These are phyloP conservation scores for Lachnellula hyalina DNA, from an alignment of 2,329 filamentous ascomycete species.

Conservation along the genomic window DNA sequence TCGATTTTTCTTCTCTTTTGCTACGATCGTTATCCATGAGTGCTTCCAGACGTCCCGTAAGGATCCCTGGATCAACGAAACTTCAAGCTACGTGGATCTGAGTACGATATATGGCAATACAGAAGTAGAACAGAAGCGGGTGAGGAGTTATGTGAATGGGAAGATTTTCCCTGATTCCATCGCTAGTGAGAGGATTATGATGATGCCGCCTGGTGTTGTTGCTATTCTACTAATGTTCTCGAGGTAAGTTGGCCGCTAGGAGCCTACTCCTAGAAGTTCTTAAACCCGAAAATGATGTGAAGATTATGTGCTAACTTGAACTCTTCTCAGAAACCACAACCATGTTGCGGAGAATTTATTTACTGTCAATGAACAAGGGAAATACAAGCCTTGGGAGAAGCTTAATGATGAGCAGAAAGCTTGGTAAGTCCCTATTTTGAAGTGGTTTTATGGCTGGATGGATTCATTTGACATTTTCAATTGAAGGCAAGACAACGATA, in stretches of 20 bases:
- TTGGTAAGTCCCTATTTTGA: constrained; percentile 29
- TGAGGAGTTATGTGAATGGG: constrained; percentile 40
- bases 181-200: constrained; percentile 41
- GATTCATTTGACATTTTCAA: neutral
- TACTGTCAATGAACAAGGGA: constrained; percentile 39
- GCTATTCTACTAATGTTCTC: constrained; percentile 40
- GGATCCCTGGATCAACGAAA: constrained; percentile 40
- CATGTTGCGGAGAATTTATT: constrained; percentile 36
- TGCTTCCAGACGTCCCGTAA: constrained; percentile 40
- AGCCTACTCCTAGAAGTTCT: neutral
- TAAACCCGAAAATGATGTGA: too few relatives aligned
- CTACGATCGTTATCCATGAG: constrained; percentile 43
- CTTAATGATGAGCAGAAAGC: constrained; percentile 34
- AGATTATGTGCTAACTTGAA: neutral
- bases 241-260: constrained; percentile 1
- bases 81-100: constrained; percentile 42
- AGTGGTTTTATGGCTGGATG: too few relatives aligned
- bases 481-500: constrained; percentile 41
- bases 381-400: constrained; percentile 37
- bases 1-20: constrained; percentile 42
- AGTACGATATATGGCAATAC: constrained; percentile 43
- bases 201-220: constrained; percentile 43
- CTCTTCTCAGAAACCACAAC: constrained; percentile 37
- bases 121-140: constrained; percentile 36
- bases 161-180: constrained; percentile 39